Evolutionary conservation across 176 grass and related monocot species (phyloP).

Genomic region (Thinopyrum elongatum): DNA sequence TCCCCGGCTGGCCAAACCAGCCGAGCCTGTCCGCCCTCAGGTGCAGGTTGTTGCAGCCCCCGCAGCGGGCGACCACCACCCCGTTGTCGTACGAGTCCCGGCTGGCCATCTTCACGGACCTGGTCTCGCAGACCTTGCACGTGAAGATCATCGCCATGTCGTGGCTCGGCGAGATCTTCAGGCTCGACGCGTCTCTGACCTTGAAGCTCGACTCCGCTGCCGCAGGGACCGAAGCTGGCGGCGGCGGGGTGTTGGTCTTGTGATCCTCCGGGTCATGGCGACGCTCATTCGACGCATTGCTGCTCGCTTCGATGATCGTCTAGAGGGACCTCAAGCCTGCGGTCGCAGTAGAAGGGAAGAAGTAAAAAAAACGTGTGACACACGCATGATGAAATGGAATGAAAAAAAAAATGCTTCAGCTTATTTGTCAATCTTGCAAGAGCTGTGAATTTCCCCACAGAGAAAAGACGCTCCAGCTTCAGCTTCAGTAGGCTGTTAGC

Average conservation of each 20-base stretch:
- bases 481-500: no score
- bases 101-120: conserved; percentile 77
- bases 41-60: conserved; percentile 88
- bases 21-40: conserved; percentile 83
- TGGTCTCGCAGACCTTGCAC: conserved; percentile 90
- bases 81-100: conserved; percentile 78
- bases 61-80: conserved; percentile 71
- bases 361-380: neutral
- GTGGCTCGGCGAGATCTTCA: conserved; percentile 77
- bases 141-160: conserved; percentile 87
- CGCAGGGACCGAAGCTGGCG: neutral
- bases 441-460: neutral
- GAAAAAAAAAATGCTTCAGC: neutral
- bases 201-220: conserved; percentile 27
- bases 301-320: conserved; percentile 13
- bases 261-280: conserved; percentile 18
- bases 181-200: conserved; percentile 42
- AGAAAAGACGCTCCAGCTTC: no score
- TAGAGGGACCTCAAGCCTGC: conserved; percentile 43
- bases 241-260: neutral
- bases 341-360: conserved; percentile 1
- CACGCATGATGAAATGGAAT: neutral
- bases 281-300: neutral
- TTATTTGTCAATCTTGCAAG: neutral
- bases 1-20: conserved; percentile 86